These are phyloP conservation scores for Fusarium paranaense DNA, from an alignment of 2,329 filamentous ascomycete genomes.

Conservation along the genomic window DNA sequence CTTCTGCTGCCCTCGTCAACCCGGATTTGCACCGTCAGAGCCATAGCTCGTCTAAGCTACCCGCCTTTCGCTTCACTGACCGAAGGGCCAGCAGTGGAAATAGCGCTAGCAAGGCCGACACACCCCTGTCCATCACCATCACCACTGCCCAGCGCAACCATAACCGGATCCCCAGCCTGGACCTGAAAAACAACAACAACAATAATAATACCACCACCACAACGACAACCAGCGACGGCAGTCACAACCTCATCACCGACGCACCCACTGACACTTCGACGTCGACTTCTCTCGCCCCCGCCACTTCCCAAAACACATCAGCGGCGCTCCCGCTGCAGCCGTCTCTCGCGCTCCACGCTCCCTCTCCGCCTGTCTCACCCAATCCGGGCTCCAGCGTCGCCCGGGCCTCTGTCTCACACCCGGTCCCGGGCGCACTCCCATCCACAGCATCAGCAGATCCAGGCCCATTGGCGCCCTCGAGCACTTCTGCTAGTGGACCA, in stretches of 20 bases:
- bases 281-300: constrained; percentile 28
- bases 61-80: constrained; percentile 66
- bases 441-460: constrained; percentile 23
- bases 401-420: constrained; percentile 33
- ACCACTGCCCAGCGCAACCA: constrained; percentile 25
- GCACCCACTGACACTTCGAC: constrained; percentile 28
- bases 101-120: constrained; percentile 35
- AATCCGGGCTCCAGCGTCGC: constrained; percentile 40
- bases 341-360: constrained; percentile 33
- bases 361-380: constrained; percentile 43
- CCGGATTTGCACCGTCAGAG: constrained; percentile 63
- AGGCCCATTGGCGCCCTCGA: constrained; percentile 21
- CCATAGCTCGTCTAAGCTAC: constrained; percentile 67
- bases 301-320: constrained; percentile 37
- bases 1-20: constrained; percentile 26
- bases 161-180: constrained; percentile 28
- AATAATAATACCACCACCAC: background rate
- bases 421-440: constrained; percentile 30
- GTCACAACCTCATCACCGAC: constrained; percentile 18
- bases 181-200: constrained; percentile 33
- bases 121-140: constrained; percentile 27
- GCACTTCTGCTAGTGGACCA: constrained; percentile 30
- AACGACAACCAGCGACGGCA: constrained; percentile 8
- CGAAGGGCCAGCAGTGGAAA: constrained; percentile 48
- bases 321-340: constrained; percentile 33